Evolutionary conservation across 805 yeast species (phyloP), one percentile per base, ranked within the genome.

Genomic region (Candida loeiensis): DNA sequence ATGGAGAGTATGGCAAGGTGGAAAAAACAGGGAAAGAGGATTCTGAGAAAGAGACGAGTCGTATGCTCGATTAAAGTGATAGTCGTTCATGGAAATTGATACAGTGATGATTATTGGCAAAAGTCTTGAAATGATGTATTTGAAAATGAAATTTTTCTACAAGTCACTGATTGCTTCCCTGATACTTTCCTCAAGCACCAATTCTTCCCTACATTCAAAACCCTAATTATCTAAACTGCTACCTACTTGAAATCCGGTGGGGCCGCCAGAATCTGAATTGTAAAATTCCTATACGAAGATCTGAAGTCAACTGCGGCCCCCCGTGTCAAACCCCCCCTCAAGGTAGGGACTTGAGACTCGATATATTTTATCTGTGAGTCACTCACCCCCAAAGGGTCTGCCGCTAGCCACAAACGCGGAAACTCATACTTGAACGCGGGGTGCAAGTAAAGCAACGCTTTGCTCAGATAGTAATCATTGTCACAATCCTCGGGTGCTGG

Each of bases 371-470:
- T 48, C 34, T 54, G 61, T n/a, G 38, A 19, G 5, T 54, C 52
- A 34, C 63, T 51, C 15, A 56, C 46, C 4, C 70, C 69, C 34
- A 39, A 41, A 1, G 56, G 55, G 53, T 71, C 76, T 30, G 39
- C 41, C 1, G 74, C 73, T 14, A 69, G 39, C 74, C 74, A 69
- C 4, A 69, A 15, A 20, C 50, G 54, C 1, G 73, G 73, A 21
- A 50, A 45, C 37, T 62, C 64, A 38, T 58, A 66, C 34, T 54
- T 59, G 47, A 66, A 65, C 14, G 62, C 55, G 3, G 73, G 72
- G 43, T 69, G 74, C 20, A 58, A 49, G 40, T 61, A 66, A 26
- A 61, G 39, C 43, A 63, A 33, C 14, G 54, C 47, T 19, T 50
- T 47, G 33, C 50, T 53, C 58, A 53, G 61, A 21, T 49, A 53